Conservation (phyloP, 768 basidiomycete species). For the Austroboletus eburneus region DNA sequence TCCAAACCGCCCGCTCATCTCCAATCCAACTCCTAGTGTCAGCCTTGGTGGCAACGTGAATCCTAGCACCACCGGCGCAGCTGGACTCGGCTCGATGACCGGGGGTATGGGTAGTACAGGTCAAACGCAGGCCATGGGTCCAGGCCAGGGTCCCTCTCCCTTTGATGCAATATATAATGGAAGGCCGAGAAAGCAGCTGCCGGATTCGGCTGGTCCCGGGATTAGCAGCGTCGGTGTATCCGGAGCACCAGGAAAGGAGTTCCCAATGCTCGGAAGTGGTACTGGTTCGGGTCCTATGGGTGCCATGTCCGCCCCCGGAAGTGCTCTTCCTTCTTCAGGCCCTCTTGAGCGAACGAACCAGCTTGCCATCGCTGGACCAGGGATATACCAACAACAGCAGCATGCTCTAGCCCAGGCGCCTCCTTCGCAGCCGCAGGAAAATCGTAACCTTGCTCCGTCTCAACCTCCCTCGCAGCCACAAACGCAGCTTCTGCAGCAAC, state of each 20-base stretch:
- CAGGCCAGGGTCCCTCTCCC: slow-evolving; percentile 35
- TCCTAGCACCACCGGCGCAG: slow-evolving; percentile 11
- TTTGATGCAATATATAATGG: slow-evolving; percentile 79
- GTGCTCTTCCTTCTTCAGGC: slow-evolving; percentile 44
- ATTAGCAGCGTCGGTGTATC: slow-evolving; percentile 42
- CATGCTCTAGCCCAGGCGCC: slow-evolving; percentile 24
- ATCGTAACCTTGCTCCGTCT: slow-evolving; percentile 12
- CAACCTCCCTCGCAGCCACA: slow-evolving; percentile 35
- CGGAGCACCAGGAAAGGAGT: slow-evolving; percentile 50
- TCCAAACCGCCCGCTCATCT: slow-evolving; percentile 73
- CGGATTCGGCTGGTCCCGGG: slow-evolving; percentile 46
- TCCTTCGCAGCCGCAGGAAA: slow-evolving; percentile 27
- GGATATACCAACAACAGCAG: slow-evolving; percentile 40
- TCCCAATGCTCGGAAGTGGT: slow-evolving; percentile 53
- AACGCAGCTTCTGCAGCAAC: slow-evolving; percentile 13
- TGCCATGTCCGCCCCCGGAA: slow-evolving; percentile 48
- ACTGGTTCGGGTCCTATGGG: slow-evolving; percentile 31
- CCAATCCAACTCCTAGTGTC: slow-evolving; percentile 40
- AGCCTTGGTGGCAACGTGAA: slow-evolving; percentile 20
- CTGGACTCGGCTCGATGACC: slow-evolving; percentile 9
- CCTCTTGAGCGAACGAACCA: slow-evolving; percentile 51
- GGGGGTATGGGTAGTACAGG: slow-evolving; percentile 10
- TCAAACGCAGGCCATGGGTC: slow-evolving; percentile 18
- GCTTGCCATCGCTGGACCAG: slow-evolving; percentile 29
- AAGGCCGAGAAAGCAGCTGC: slow-evolving; percentile 75